These are phyloP conservation scores for Candida gigantensis DNA, from an alignment of 1,139 yeast genomes.

Conservation along the genomic window DNA sequence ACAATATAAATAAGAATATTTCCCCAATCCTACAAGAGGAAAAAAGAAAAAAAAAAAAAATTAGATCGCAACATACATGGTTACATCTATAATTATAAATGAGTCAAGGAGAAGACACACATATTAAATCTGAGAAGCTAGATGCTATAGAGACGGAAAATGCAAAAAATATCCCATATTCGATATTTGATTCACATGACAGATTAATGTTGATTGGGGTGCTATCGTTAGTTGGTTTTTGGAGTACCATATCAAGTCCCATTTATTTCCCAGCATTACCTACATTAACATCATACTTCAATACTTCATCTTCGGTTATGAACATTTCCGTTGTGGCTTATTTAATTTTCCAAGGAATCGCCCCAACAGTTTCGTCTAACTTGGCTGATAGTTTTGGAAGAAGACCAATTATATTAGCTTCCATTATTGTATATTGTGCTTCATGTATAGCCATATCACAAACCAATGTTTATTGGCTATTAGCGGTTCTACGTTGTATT, in stretches of 20 bases:
- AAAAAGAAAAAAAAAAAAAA: too few relatives aligned
- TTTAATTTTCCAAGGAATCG: constrained; percentile 37
- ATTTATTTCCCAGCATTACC: constrained; percentile 47
- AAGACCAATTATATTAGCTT: constrained; percentile 33
- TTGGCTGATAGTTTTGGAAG: constrained; percentile 40
- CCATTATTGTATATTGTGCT: constrained; percentile 30
- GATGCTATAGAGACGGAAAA: constrained; percentile 3
- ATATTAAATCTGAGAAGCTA: too few relatives aligned
- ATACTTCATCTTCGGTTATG: constrained; percentile 25
- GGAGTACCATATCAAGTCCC: constrained; percentile 43
- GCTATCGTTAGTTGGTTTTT: constrained; percentile 35
- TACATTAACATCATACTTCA: constrained; percentile 28
- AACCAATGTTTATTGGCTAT: constrained; percentile 36
- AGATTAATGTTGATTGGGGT: constrained; percentile 23
- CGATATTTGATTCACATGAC: constrained; percentile 20
- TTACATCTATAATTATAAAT: too few relatives aligned
- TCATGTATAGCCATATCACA: constrained; percentile 39
- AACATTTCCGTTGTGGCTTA: constrained; percentile 42
- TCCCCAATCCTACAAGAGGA: too few relatives aligned
- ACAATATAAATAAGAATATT: too few relatives aligned
- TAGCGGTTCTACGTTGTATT: constrained; percentile 36
- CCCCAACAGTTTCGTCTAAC: constrained; percentile 35
- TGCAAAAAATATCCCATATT: constrained; percentile 18
- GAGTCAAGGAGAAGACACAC: too few relatives aligned
- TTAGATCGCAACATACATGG: background rate